These are phyloP conservation scores for Choiromyces venosus DNA, from an alignment of 495 filamentous ascomycete species.

Conservation along the genomic window DNA sequence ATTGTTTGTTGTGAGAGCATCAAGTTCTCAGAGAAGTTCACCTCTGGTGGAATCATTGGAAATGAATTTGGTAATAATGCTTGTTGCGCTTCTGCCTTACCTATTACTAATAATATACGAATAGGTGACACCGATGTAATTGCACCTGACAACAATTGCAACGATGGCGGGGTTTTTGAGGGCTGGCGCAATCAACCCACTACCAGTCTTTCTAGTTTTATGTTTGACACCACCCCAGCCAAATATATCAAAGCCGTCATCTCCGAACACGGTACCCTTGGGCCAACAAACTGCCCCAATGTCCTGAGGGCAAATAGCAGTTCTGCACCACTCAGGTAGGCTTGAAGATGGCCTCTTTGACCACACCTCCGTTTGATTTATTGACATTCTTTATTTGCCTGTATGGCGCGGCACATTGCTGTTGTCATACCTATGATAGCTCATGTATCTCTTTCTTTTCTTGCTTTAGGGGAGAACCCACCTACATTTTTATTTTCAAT, in stretches of 20 bases:
- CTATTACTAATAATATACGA: slow-evolving; percentile 8
- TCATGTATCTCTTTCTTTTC: neutral
- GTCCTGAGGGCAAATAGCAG: slow-evolving; percentile 26
- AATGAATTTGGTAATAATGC: slow-evolving; percentile 71
- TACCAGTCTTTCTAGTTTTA: slow-evolving; percentile 69
- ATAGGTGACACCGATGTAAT: slow-evolving; percentile 33
- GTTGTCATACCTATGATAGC: neutral
- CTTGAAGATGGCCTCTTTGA: neutral
- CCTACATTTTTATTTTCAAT: neutral
- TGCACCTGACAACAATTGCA: slow-evolving; percentile 14
- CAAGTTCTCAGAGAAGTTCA: slow-evolving; percentile 89
- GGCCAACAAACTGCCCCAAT: slow-evolving; percentile 70
- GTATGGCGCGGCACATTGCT: neutral
- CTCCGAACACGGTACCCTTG: slow-evolving; percentile 82
- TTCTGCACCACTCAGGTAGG: neutral
- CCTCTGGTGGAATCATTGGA: slow-evolving; percentile 81
- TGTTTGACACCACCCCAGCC: slow-evolving; percentile 93
- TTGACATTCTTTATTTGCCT: neutral
- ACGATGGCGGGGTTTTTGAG: slow-evolving; percentile 45
- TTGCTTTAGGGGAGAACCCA: neutral
- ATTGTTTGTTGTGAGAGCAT: slow-evolving; percentile 89
- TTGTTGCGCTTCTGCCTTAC: slow-evolving; percentile 49
- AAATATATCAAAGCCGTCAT: slow-evolving; percentile 82
- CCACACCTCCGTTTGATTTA: neutral
- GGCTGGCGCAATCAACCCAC: slow-evolving; percentile 60